Evolutionary conservation across 345 rosid species (phyloP).

Genomic region (Theobroma cacao): DNA sequence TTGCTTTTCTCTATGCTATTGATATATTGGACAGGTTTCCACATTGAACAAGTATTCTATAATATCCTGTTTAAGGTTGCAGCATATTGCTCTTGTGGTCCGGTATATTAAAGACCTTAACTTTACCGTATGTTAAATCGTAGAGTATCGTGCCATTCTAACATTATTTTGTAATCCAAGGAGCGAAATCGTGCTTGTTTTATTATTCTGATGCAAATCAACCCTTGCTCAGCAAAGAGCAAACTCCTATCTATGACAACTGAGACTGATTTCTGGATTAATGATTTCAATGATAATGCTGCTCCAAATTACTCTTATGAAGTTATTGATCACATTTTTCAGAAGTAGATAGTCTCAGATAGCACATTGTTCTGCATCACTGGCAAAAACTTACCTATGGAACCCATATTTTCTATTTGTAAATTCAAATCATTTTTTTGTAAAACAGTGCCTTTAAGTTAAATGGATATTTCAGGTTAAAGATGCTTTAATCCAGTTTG

Average conservation of each 20-base stretch:
- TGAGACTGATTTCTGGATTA: not conserved
- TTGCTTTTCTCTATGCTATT: not conserved
- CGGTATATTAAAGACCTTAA: not conserved
- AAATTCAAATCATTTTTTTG: not conserved
- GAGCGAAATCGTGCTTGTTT: not conserved
- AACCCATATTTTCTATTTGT: not conserved
- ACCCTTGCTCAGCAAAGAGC: not conserved
- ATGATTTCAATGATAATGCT: not conserved
- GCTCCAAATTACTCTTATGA: not conserved
- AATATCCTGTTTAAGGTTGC: constrained; percentile 4
- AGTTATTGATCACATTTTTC: not conserved
- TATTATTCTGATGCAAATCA: not conserved
- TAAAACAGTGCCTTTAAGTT: not conserved
- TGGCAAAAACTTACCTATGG: not conserved
- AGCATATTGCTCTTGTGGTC: not conserved
- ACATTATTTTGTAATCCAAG: not conserved
- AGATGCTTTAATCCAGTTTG: constrained; percentile 82
- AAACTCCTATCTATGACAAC: not conserved
- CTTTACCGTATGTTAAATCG: not conserved
- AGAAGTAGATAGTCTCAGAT: not conserved
- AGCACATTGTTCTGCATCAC: not conserved
- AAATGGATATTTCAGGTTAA: constrained; percentile 56
- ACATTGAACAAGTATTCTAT: not conserved
- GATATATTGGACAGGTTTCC: not conserved
- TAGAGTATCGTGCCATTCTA: not conserved